phyloP scores from a whole-genome alignment of 192 early-diverging fungal genomes.

The Powellomyces hirtus region DNA sequence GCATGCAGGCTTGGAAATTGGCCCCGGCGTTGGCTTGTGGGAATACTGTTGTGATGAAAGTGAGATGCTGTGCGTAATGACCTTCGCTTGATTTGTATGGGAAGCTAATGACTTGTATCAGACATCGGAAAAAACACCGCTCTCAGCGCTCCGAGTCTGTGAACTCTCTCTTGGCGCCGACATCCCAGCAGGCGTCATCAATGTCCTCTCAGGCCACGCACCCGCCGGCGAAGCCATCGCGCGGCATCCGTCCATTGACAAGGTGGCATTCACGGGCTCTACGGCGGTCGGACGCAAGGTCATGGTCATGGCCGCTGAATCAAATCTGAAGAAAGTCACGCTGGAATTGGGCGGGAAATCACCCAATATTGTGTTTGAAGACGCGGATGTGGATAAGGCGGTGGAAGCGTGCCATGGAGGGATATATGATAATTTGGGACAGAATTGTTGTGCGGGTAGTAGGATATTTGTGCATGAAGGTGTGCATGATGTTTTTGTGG shows the following conservation, averaged over 20 bases:
- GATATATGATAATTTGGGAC: slow-evolving; percentile 47
- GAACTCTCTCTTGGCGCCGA: slow-evolving; percentile 29
- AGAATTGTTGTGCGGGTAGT: slow-evolving; percentile 51
- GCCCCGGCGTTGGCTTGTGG: slow-evolving; percentile 37
- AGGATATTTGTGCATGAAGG: slow-evolving; percentile 53
- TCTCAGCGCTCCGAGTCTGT: slow-evolving; percentile 34
- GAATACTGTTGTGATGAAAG: slow-evolving; percentile 33
- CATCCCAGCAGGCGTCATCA: slow-evolving; percentile 46
- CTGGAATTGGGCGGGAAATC: slow-evolving; percentile 55
- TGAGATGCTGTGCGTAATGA: too few relatives aligned
- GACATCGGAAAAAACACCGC: slow-evolving; percentile 39
- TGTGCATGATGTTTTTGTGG: slow-evolving; percentile 44
- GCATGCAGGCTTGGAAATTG: slow-evolving; percentile 32
- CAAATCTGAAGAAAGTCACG: slow-evolving; percentile 44
- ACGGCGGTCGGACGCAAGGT: slow-evolving; percentile 31
- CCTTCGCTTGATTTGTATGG: too few relatives aligned
- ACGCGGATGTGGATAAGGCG: slow-evolving; percentile 47
- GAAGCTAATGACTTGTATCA: too few relatives aligned
- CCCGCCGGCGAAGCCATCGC: slow-evolving; percentile 38
- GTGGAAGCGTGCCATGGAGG: slow-evolving; percentile 35
- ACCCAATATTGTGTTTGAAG: slow-evolving; percentile 47
- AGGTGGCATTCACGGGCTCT: slow-evolving; percentile 41
- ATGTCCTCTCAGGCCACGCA: slow-evolving; percentile 42
- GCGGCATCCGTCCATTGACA: slow-evolving; percentile 33
- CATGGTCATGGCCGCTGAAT: slow-evolving; percentile 28